phyloP scores from a whole-genome alignment of 768 basidiomycete species.

The Pulveroboletus sp. region DNA sequence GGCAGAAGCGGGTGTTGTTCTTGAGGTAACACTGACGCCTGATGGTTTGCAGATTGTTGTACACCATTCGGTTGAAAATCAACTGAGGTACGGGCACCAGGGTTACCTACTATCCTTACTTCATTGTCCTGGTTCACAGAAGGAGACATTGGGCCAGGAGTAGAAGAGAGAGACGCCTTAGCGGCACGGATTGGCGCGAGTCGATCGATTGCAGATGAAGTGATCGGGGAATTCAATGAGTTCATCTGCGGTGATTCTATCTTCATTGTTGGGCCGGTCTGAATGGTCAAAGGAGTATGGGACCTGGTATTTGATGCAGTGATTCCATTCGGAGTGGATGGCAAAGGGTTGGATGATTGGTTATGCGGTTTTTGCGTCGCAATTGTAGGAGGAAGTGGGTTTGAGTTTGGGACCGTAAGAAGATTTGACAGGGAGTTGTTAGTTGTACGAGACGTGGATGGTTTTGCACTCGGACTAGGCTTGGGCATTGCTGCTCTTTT shows the following conservation, averaged over 20 bases:
- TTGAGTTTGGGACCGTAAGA: neutral
- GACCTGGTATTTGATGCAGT: neutral
- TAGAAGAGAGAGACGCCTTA: conserved; percentile 23
- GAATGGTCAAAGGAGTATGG: conserved; percentile 4
- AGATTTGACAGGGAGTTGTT: conserved; percentile 21
- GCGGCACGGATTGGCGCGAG: conserved; percentile 33
- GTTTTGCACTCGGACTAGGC: neutral
- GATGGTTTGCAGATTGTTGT: neutral
- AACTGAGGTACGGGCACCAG: neutral
- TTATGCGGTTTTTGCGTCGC: neutral
- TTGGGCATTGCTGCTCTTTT: conserved; percentile 3
- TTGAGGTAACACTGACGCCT: neutral
- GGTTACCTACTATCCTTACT: neutral
- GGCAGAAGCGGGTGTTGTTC: neutral
- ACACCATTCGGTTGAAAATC: conserved; percentile 2
- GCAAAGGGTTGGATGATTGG: neutral
- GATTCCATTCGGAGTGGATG: neutral
- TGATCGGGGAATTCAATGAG: conserved; percentile 8
- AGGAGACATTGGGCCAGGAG: conserved; percentile 11
- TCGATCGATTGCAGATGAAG: conserved; percentile 18
- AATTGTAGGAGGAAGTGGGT: neutral
- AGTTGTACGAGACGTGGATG: conserved; percentile 11
- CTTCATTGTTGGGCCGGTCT: conserved; percentile 13
- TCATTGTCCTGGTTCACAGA: neutral
- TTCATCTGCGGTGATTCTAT: conserved; percentile 16